Percentiles rank a stretch among this genome's conserved stretches.
Conservation (phyloP, 345 rosid species). For the Pugionium dolabratum region DNA sequence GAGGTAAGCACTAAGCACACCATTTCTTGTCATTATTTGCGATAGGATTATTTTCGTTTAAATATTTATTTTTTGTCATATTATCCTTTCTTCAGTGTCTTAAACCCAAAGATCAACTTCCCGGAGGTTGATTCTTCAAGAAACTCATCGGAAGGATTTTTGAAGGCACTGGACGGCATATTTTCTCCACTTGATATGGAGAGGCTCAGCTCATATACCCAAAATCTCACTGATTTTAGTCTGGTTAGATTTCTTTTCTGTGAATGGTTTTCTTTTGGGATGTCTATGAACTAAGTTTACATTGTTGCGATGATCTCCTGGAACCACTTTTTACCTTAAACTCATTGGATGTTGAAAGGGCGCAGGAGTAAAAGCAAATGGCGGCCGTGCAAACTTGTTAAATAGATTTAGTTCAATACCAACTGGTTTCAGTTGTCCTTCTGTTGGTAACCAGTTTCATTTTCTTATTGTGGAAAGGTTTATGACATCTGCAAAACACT, state of each 20-base stretch:
- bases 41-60: too few species aligned
- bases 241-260: slow-evolving; percentile 48
- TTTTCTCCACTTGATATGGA: slow-evolving; percentile 71
- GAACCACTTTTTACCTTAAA: too few species aligned
- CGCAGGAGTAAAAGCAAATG: too few species aligned
- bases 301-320: too few species aligned
- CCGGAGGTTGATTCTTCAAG: slow-evolving; percentile 42
- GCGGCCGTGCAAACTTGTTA: too few species aligned
- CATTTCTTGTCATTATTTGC: slow-evolving; percentile 17
- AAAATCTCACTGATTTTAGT: slow-evolving; percentile 67
- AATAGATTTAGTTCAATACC: too few species aligned
- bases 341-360: too few species aligned
- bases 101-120: slow-evolving; percentile 84
- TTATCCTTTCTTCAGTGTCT: slow-evolving; percentile 45
- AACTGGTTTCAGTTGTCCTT: too few species aligned
- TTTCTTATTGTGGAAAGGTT: slow-evolving; percentile 47
- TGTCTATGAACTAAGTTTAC: too few species aligned
- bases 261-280: too few species aligned
- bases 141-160: slow-evolving; percentile 50
- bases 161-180: slow-evolving; percentile 50
- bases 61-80: too few species aligned
- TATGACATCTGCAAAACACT: slow-evolving; percentile 63
- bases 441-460: too few species aligned
- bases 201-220: slow-evolving; percentile 69
- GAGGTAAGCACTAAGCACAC: slow-evolving; percentile 56